Conservation (phyloP, 2,329 filamentous ascomycete genomes). For the Sphaerulina musiva region DNA sequence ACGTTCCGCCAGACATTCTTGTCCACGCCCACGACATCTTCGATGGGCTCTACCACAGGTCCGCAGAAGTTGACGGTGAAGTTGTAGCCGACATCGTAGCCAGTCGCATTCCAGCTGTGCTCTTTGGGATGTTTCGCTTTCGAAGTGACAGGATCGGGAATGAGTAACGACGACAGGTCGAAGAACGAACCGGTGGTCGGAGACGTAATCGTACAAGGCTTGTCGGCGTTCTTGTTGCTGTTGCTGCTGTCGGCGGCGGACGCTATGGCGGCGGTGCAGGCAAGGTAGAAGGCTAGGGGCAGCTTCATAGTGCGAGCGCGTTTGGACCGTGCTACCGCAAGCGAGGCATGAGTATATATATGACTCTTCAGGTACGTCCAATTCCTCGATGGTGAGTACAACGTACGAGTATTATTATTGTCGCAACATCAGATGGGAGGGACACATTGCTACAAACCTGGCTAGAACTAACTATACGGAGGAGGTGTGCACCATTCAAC, state of each 20-base stretch:
- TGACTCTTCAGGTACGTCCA: no score
- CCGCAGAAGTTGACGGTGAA: conserved; percentile 80
- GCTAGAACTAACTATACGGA: no score
- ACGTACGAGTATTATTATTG: no score
- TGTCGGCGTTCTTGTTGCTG: conserved; percentile 19
- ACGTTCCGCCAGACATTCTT: conserved; percentile 61
- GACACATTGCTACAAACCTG: no score
- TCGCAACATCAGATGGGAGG: no score
- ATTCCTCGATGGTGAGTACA: no score
- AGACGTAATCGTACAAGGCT: conserved; percentile 54
- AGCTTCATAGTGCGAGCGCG: conserved; percentile 22
- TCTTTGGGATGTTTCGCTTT: conserved; percentile 49
- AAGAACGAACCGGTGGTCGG: conserved; percentile 57
- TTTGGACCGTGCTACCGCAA: neutral
- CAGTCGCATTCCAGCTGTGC: conserved; percentile 58
- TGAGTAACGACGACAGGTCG: conserved; percentile 53
- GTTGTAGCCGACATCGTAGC: conserved; percentile 72
- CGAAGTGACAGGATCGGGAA: conserved; percentile 45
- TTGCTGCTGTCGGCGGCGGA: conserved; percentile 26
- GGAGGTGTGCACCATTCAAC: neutral
- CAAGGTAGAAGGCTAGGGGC: conserved; percentile 26
- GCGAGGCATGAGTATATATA: neutral
- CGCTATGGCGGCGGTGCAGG: conserved; percentile 31
- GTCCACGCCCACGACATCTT: conserved; percentile 55
- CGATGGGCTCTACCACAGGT: conserved; percentile 58